These are phyloP conservation scores for Pythium monospermum DNA, from an alignment of 352 stramenopile species.

Conservation along the genomic window DNA sequence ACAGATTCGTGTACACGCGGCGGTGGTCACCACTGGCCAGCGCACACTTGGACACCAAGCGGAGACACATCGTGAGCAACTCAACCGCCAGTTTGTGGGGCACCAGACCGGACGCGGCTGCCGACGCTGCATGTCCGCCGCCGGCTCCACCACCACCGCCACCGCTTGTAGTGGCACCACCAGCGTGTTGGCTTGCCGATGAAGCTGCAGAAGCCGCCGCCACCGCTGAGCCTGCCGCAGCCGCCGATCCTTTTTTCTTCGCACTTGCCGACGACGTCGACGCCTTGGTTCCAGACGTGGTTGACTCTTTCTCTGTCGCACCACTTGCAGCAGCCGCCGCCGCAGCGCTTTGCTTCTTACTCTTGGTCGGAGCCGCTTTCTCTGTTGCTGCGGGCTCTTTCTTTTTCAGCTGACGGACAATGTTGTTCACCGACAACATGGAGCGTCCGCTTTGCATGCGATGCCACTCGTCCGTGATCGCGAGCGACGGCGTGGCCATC, in stretches of 20 bases:
- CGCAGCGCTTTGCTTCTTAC: slow-evolving; percentile 20
- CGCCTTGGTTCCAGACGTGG: background rate
- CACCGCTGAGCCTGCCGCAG: background rate
- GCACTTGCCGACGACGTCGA: slow-evolving; percentile 1
- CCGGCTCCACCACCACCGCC: background rate
- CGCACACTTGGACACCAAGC: slow-evolving; percentile 74
- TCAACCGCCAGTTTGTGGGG: slow-evolving; percentile 69
- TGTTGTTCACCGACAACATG: slow-evolving; percentile 75
- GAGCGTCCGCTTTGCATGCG: slow-evolving; percentile 66
- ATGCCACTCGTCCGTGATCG: slow-evolving; percentile 81
- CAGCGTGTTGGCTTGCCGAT: background rate
- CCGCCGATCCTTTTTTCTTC: slow-evolving; percentile 22
- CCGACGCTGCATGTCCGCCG: background rate
- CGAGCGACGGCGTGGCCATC: slow-evolving; percentile 84
- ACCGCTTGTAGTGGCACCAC: too few species aligned
- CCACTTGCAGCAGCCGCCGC: too few species aligned
- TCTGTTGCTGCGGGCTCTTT: slow-evolving; percentile 39
- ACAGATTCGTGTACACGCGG: slow-evolving; percentile 75
- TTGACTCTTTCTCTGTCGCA: background rate
- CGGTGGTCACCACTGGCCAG: slow-evolving; percentile 67
- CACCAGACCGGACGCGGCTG: slow-evolving; percentile 17
- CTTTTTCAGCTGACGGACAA: slow-evolving; percentile 60
- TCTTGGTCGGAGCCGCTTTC: slow-evolving; percentile 56
- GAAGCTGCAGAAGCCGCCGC: background rate
- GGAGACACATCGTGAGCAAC: slow-evolving; percentile 74